Evolutionary conservation across 805 yeast species (phyloP).

Genomic region (Starmerella khaoyaiensis): DNA sequence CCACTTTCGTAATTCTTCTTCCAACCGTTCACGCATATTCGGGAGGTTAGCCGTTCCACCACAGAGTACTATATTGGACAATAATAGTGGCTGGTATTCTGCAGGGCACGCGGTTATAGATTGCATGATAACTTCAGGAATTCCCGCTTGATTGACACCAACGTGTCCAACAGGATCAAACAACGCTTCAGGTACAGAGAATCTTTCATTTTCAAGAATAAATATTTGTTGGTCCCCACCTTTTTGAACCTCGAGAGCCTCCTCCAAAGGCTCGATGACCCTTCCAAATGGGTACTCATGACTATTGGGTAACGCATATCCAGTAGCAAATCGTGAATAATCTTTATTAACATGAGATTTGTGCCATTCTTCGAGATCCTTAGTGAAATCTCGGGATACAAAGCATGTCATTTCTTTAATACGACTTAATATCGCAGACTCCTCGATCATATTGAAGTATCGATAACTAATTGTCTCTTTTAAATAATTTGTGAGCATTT

Average conservation of each 20-base stretch:
- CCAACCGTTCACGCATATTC: slow-evolving; percentile 50
- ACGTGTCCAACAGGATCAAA: slow-evolving; percentile 69
- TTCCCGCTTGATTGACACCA: slow-evolving; percentile 65
- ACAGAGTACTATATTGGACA: slow-evolving; percentile 61
- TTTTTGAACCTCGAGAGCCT: slow-evolving; percentile 15
- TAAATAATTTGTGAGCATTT: slow-evolving; percentile 65
- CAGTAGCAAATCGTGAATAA: slow-evolving; percentile 33
- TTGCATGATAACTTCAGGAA: slow-evolving; percentile 57
- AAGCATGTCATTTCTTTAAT: slow-evolving; percentile 70
- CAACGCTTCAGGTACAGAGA: slow-evolving; percentile 72
- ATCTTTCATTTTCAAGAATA: slow-evolving; percentile 67
- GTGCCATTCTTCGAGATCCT: slow-evolving; percentile 34
- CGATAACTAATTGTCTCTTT: slow-evolving; percentile 78
- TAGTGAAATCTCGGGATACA: slow-evolving; percentile 47
- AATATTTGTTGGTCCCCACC: slow-evolving; percentile 47
- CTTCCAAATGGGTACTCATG: slow-evolving; percentile 40
- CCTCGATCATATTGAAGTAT: slow-evolving; percentile 88
- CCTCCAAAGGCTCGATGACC: slow-evolving; percentile 31
- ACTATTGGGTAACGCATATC: slow-evolving; percentile 57
- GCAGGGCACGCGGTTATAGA: slow-evolving; percentile 60
- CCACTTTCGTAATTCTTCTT: slow-evolving; percentile 25
- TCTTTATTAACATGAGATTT: slow-evolving; percentile 11
- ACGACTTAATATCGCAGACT: slow-evolving; percentile 67
- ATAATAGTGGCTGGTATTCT: slow-evolving; percentile 51
- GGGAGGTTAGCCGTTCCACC: slow-evolving; percentile 74